Conservation (phyloP, 352 stramenopile genomes). For the Aphanomyces stellatus region DNA sequence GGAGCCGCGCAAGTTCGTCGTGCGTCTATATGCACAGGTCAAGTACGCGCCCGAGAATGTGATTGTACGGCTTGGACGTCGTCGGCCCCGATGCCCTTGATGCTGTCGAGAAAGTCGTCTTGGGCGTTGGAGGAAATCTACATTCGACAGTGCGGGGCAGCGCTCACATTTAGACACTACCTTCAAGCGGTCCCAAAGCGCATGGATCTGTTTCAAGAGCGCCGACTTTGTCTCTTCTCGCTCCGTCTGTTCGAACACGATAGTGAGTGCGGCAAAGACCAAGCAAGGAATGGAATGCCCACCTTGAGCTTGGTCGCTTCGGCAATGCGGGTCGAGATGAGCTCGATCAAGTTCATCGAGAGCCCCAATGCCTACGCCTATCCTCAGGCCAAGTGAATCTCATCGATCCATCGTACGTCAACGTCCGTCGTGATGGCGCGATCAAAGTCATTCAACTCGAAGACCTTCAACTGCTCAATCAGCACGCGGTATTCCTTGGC, state of each 20-base stretch:
- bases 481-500: conserved; percentile 11
- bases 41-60: not conserved
- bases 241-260: not conserved
- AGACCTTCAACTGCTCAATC: conserved; percentile 15
- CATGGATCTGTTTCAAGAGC: conserved; percentile 24
- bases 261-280: not conserved
- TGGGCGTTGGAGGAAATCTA: conserved; percentile 29
- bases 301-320: conserved; percentile 30
- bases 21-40: not conserved
- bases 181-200: conserved; percentile 29
- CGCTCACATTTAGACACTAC: not conserved
- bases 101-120: conserved; percentile 24
- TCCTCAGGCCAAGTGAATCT: not conserved
- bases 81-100: conserved; percentile 24
- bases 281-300: not conserved
- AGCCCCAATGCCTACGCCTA: conserved; percentile 26
- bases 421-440: conserved; percentile 6
- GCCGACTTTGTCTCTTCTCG: conserved; percentile 7
- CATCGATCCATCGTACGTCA: conserved; percentile 8
- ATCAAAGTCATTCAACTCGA: conserved; percentile 21
- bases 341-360: conserved; percentile 28
- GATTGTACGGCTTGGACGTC: conserved; percentile 24
- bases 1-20: not conserved
- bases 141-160: too few relatives aligned
- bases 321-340: conserved; percentile 28